phyloP scores from a whole-genome alignment of 352 stramenopile genomes.

The Pseudoperonospora humuli region DNA sequence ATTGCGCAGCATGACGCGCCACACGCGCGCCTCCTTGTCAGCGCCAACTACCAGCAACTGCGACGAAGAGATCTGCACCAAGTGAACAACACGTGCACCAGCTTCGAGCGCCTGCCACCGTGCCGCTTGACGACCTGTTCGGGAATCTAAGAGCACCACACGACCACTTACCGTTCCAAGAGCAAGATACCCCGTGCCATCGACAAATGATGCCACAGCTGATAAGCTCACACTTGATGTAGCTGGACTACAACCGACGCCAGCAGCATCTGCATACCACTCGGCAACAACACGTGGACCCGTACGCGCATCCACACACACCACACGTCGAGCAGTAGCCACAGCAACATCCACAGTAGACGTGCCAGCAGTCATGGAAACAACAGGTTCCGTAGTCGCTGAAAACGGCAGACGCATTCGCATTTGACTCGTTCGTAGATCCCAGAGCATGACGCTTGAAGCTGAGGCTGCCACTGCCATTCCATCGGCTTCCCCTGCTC shows the following conservation, averaged over 20 bases:
- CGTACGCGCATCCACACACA: slow-evolving; percentile 39
- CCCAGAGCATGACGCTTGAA: slow-evolving; percentile 52
- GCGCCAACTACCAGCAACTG: slow-evolving; percentile 51
- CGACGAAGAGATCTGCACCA: slow-evolving; percentile 48
- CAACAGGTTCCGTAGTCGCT: slow-evolving; percentile 29
- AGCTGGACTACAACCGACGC: slow-evolving; percentile 14
- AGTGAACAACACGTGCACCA: slow-evolving; percentile 31
- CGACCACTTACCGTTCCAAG: slow-evolving; percentile 33
- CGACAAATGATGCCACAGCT: slow-evolving; percentile 29
- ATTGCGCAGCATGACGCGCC: slow-evolving; percentile 34
- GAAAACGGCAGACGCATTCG: slow-evolving; percentile 48
- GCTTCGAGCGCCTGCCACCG: slow-evolving; percentile 54
- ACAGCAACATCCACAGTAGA: slow-evolving; percentile 42
- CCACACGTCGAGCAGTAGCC: slow-evolving; percentile 34
- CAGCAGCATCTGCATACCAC: slow-evolving; percentile 45
- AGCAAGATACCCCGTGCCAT: slow-evolving; percentile 25
- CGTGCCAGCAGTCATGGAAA: slow-evolving; percentile 23
- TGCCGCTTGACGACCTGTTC: slow-evolving; percentile 35
- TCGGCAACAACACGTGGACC: slow-evolving; percentile 48
- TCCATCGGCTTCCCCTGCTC: slow-evolving; percentile 16
- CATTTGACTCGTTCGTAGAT: slow-evolving; percentile 57
- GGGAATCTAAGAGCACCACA: slow-evolving; percentile 44
- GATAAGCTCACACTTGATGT: slow-evolving; percentile 22
- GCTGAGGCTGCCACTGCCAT: slow-evolving; percentile 37
- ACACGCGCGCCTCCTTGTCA: slow-evolving; percentile 64